These are phyloP conservation scores for Pythium brassicae DNA, from an alignment of 352 stramenopile species.

Conservation along the genomic window DNA sequence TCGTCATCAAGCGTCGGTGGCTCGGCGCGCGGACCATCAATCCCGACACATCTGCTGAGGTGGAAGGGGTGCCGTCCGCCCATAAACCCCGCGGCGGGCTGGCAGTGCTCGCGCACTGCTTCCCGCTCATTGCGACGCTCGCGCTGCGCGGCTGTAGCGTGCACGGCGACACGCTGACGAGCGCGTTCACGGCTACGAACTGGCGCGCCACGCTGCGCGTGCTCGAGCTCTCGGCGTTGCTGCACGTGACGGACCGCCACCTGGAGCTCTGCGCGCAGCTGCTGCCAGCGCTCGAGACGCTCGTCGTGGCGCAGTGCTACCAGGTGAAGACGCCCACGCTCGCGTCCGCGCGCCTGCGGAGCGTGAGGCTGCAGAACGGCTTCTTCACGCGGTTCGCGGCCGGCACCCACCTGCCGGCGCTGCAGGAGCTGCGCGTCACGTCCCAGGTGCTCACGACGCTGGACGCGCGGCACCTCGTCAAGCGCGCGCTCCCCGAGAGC, in stretches of 20 bases:
- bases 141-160: slow-evolving; percentile 4
- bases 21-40: too few relatives aligned
- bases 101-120: slow-evolving; percentile 7
- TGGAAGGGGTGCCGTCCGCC: too few relatives aligned
- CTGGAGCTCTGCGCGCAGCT: slow-evolving; percentile 33
- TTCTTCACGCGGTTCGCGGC: slow-evolving; percentile 34
- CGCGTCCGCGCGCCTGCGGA: slow-evolving; percentile 23
- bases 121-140: slow-evolving; percentile 8
- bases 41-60: too few relatives aligned
- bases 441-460: slow-evolving; percentile 45
- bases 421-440: slow-evolving; percentile 41
- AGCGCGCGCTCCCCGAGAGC: slow-evolving; percentile 22
- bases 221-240: slow-evolving; percentile 42
- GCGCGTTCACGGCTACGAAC: background rate
- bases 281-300: slow-evolving; percentile 30
- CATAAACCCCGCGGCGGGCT: background rate
- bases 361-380: slow-evolving; percentile 40
- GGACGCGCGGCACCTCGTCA: slow-evolving; percentile 37
- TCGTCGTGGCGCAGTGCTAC: slow-evolving; percentile 53
- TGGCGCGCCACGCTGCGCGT: slow-evolving; percentile 23
- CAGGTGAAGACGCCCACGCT: slow-evolving; percentile 49
- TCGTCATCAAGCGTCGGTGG: background rate
- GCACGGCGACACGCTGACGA: background rate
- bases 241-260: slow-evolving; percentile 38
- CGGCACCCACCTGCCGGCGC: slow-evolving; percentile 35